Base-by-base conservation (phyloP, 2,329 filamentous ascomycete species). In the Beauveria medogensis region DNA sequence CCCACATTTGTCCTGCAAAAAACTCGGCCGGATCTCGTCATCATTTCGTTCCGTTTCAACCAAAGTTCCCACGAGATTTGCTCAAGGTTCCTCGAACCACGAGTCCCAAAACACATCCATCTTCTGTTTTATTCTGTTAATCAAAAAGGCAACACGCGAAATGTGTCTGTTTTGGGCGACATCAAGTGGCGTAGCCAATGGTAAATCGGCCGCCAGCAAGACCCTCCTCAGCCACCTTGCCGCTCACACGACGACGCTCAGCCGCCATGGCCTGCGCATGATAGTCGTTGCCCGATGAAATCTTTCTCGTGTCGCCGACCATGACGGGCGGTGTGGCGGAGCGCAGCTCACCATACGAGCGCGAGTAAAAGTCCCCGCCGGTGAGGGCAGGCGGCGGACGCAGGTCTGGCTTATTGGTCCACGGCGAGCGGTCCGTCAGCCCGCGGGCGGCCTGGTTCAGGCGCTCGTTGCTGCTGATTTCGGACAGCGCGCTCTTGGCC, bases 161-260 rank as follows among this genome's bases (percentile, higher is more conserved):
- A 47, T n/a, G 9, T 9, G 2, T 1, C n/a, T 18, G 3, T 4
- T 4, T 26, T 12, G 7, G 7, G 2, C 16, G 26, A 30, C 14
- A 28, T 43, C 40, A 61, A 20, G 53, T 53, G 30, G 55, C 60
- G 10, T 62, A 59, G 37, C 60, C 54, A 55, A 59, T 20, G 18
- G 60, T 62, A 41, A 58, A 62, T 12, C 60, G 43, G 43, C 40
- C 50, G 22, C 73, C 76, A 3, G 74, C 83, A 52, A 81, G 75
- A 2, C 89, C 89, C 70, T 92, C 89, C 70, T 92, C 89, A 0
- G 81, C 88, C 60, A 86, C 73, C 76, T 89, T 90, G 1, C 89
- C 89, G 69, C 88, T 91, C 2, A 90, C 87, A 63, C 88, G 85
- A 51, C 87, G 75, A 52, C 81, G 75, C 20, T 73, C 75, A 57